Evolutionary conservation across 345 rosid genomes (phyloP), one percentile per base, ranked within the genome.

Genomic region (Euphorbia peplus): DNA sequence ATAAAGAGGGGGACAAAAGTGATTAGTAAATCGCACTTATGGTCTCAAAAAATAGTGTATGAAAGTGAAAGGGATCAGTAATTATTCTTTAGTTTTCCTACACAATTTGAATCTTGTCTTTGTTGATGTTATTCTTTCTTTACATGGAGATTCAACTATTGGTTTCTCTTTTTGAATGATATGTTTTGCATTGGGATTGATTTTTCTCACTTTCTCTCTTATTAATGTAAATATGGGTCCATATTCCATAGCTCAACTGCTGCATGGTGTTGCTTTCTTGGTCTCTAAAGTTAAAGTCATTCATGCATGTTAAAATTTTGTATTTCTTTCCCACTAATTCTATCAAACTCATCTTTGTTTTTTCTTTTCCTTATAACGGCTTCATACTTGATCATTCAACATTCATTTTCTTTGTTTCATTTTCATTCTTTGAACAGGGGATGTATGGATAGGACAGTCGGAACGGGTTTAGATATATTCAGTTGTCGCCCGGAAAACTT

Each of bases 1-100:
- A 47, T 22, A 72, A 64, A 57, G 67, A 56, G 44, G 60, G 66
- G 41, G 66, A 66, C 70, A 65, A 64, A 64, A 59, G 75, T n/a
- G 70, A 59, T 13, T 28, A 6, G 37, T 32, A 32, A 32, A n/a
- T n/a, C 6, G 37, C 6, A 6, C 3, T 44, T 26, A 19, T 42
- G 18, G 59, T 65, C 53, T 50, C 19, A 19, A 66, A 19, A 66
- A 44, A 47, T n/a, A 47, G 37, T 35, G 66, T 58, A 58, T 18
- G 46, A 65, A 72, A 46, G 65, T 37, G 47, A 57, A 66, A 60
- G 61, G 66, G 59, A 72, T 35, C 53, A 59, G 57, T 9, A 25
- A 41, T 14, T 15, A 25, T 68, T 57, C 55, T 66, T 58, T 16
- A 21, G 18, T 44, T 42, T 57, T 57, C 15, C 3, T 35, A 4